Evolutionary conservation across 2,329 filamentous ascomycete genomes (phyloP).

Genomic region (Pseudogymnoascus sp.): DNA sequence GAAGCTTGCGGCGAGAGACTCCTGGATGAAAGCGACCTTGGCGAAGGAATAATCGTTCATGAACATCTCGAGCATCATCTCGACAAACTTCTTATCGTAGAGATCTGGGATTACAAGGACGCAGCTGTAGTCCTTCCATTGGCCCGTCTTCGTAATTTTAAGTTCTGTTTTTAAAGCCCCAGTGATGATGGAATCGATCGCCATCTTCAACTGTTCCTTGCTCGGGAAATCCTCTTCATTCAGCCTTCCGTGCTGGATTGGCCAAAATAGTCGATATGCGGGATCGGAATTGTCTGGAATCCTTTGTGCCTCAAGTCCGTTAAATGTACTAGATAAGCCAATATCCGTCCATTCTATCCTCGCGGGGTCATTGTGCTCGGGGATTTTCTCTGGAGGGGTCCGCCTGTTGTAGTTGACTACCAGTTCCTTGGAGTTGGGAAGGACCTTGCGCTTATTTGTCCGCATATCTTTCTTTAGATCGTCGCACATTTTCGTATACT

Average conservation of each 20-base stretch:
- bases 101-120: constrained; percentile 96
- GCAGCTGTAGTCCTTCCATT: constrained; percentile 86
- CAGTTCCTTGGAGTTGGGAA: constrained; percentile 95
- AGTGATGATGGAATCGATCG: constrained; percentile 80
- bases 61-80: constrained; percentile 72
- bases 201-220: constrained; percentile 72
- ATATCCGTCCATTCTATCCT: constrained; percentile 95
- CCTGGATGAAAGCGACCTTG: constrained; percentile 87
- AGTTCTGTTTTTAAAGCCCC: constrained; percentile 81
- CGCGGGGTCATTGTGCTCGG: constrained; percentile 88
- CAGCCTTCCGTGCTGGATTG: constrained; percentile 74
- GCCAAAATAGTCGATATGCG: constrained; percentile 89
- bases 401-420: constrained; percentile 90
- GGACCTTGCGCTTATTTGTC: constrained; percentile 83
- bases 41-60: constrained; percentile 86
- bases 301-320: constrained; percentile 71
- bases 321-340: constrained; percentile 55
- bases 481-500: constrained; percentile 71
- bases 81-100: constrained; percentile 90
- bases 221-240: constrained; percentile 84
- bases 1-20: constrained; percentile 89
- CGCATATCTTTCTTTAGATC: constrained; percentile 89
- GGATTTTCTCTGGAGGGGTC: constrained; percentile 75
- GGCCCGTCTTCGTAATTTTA: constrained; percentile 64
- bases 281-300: constrained; percentile 85